Percentiles rank a stretch among this genome's conserved stretches.
phyloP scores from a whole-genome alignment of 257 asterid genomes.

The Scutellaria galericulata region DNA sequence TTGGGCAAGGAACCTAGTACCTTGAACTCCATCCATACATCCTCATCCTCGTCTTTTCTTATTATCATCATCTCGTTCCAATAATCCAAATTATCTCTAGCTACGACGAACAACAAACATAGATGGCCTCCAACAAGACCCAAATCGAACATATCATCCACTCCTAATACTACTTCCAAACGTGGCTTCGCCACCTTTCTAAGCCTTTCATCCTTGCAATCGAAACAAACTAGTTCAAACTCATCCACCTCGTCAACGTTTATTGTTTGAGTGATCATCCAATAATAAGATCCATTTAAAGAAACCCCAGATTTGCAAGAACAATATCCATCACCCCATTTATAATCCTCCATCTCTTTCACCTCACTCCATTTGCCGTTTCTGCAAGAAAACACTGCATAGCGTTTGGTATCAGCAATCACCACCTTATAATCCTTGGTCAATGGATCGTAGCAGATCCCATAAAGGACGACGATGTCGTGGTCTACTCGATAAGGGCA shows the following conservation, averaged over 20 bases:
- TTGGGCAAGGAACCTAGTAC: not conserved
- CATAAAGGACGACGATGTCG: not conserved
- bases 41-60: not conserved
- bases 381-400: not conserved
- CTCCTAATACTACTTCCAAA: not conserved
- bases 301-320: not conserved
- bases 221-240: not conserved
- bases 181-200: not conserved
- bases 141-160: not conserved
- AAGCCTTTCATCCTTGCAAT: not conserved
- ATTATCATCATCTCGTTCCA: not conserved
- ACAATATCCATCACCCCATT: not conserved
- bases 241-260: not conserved
- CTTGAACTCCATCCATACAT: constrained; percentile 7
- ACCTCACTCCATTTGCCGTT: not conserved
- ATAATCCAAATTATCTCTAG: not conserved
- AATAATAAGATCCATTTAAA: not conserved
- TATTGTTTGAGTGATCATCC: not conserved
- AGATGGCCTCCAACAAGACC: not conserved
- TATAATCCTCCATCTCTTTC: not conserved
- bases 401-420: not conserved
- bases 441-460: constrained; percentile 24
- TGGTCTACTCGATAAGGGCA: too few species aligned
- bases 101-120: not conserved
- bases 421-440: constrained; percentile 18